These are phyloP conservation scores for Cenchrus purpureus DNA, from an alignment of 176 grass and related monocot genomes.

Conservation along the genomic window DNA sequence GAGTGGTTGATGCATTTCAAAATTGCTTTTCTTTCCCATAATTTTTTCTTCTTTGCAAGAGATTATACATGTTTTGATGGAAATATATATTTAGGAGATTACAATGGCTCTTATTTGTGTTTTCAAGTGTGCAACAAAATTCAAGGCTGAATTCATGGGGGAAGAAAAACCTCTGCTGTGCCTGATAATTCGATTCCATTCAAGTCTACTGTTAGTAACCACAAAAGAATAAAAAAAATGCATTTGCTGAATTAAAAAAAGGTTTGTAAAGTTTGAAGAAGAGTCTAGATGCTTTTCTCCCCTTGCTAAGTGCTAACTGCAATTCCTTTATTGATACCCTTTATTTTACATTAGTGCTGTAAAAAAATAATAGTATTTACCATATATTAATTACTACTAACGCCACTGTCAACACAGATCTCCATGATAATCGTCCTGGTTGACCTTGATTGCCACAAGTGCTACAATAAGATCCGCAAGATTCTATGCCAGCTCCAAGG, in stretches of 20 bases:
- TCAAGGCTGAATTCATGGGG: not conserved
- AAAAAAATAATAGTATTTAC: not conserved
- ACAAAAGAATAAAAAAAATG: no score
- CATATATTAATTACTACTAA: not conserved
- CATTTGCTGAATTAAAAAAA: no score
- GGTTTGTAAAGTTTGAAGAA: not conserved
- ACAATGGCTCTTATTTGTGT: no score
- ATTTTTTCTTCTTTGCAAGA: no score
- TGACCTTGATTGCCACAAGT: conserved; percentile 66
- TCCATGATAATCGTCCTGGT: conserved; percentile 64
- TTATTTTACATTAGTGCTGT: not conserved
- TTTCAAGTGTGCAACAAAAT: not conserved
- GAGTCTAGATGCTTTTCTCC: not conserved
- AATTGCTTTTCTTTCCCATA: not conserved
- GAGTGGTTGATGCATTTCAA: not conserved
- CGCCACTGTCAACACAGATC: conserved; percentile 43
- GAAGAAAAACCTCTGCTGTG: not conserved
- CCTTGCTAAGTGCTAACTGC: not conserved
- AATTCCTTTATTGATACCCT: not conserved
- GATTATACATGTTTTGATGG: no score
- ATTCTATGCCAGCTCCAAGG: conserved; percentile 69
- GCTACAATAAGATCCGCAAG: conserved; percentile 63
- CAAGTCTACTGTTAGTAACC: no score
- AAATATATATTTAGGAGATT: no score
- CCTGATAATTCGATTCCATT: not conserved